These are phyloP conservation scores for Boletus insuetus DNA, from an alignment of 768 basidiomycete species.

Conservation along the genomic window DNA sequence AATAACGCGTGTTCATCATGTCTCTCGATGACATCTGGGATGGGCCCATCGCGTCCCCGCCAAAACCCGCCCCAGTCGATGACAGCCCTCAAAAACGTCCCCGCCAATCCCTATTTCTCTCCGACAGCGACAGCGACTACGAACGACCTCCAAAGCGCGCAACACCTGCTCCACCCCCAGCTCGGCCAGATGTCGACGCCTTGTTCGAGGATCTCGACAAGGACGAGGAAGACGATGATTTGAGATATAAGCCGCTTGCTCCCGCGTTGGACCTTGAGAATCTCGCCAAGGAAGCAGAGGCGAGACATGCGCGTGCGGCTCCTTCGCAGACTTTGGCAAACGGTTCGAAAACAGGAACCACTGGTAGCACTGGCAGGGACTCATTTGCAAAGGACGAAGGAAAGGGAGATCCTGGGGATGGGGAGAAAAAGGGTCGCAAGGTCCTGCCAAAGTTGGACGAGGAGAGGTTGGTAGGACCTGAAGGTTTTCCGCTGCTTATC, in stretches of 20 bases:
- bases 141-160: constrained; percentile 27
- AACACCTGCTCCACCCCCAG: constrained; percentile 12
- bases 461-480: constrained; percentile 62
- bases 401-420: constrained; percentile 16
- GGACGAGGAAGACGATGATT: constrained; percentile 44
- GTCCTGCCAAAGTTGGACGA: constrained; percentile 66
- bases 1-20: constrained; percentile 32
- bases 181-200: constrained; percentile 36
- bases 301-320: constrained; percentile 36
- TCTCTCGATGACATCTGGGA: constrained; percentile 62
- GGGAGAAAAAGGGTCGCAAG: constrained; percentile 30
- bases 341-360: constrained; percentile 37
- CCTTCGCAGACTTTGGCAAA: constrained; percentile 48
- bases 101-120: constrained; percentile 52
- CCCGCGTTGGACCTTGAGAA: constrained; percentile 52
- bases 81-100: constrained; percentile 31
- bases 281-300: constrained; percentile 54
- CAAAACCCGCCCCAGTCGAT: constrained; percentile 18
- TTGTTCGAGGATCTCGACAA: constrained; percentile 49
- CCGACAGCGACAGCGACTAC: constrained; percentile 46
- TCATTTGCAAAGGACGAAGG: constrained; percentile 4
- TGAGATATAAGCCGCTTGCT: constrained; percentile 46
- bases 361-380: constrained; percentile 18
- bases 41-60: constrained; percentile 38
- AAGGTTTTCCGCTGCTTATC: constrained; percentile 80